Evolutionary conservation across 768 basidiomycete species (phyloP).

Genomic region (Dentipellis sp.): DNA sequence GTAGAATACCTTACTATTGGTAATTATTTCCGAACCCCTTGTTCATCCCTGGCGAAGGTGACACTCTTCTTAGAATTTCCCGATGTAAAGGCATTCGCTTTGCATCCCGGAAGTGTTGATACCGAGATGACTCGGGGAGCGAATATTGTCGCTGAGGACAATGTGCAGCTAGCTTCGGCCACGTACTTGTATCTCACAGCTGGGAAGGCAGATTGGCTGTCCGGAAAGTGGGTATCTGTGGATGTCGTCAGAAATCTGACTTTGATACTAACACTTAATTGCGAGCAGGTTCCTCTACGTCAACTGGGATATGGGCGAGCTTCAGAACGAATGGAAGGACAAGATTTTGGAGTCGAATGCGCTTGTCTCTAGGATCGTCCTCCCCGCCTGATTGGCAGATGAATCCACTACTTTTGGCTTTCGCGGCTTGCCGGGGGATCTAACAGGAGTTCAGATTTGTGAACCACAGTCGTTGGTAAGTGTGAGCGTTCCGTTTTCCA

Average conservation of each 20-base stretch:
- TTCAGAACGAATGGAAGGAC: background rate
- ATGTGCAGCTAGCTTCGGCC: background rate
- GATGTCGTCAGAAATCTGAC: background rate
- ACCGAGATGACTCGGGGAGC: background rate
- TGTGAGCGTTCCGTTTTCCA: too few relatives aligned
- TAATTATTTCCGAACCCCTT: constrained; percentile 14
- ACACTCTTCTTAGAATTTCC: background rate
- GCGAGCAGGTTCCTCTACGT: background rate
- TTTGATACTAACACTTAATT: background rate
- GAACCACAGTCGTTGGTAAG: too few relatives aligned
- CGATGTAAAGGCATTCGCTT: background rate
- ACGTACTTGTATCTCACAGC: background rate
- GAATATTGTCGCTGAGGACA: background rate
- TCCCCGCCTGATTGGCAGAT: too few relatives aligned
- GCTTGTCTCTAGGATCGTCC: too few relatives aligned
- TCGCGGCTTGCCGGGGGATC: too few relatives aligned
- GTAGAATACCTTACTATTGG: constrained; percentile 4
- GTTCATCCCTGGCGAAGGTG: too few relatives aligned
- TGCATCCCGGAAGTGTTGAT: background rate
- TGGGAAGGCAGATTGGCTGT: background rate
- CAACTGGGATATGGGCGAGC: background rate
- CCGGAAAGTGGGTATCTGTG: background rate
- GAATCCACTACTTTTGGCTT: too few relatives aligned
- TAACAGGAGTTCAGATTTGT: too few relatives aligned
- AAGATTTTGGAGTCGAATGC: background rate